Conservation (phyloP, 768 basidiomycete species). For the Hydnomerulius pinastri region DNA sequence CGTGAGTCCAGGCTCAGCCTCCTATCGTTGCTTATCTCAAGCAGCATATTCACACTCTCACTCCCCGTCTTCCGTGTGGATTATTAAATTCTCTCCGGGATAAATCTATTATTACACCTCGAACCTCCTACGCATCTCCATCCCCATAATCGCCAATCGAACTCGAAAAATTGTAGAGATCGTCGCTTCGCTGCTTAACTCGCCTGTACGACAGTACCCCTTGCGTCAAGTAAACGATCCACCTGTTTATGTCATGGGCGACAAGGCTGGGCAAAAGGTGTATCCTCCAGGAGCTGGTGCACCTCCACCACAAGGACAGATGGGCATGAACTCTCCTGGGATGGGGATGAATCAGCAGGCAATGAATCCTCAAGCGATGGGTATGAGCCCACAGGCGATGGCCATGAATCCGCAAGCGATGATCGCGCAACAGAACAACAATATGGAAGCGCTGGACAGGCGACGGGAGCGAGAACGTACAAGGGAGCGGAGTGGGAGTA, state of each 20-base stretch:
- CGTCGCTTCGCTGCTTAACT: constrained; percentile 54
- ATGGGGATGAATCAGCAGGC: constrained; percentile 30
- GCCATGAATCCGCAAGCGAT: constrained; percentile 56
- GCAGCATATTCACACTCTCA: constrained; percentile 10
- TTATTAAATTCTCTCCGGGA: not conserved
- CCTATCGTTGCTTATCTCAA: constrained; percentile 20
- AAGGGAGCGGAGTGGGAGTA: constrained; percentile 46
- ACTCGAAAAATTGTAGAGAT: constrained; percentile 46
- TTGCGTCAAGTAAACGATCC: constrained; percentile 68
- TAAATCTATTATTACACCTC: not conserved
- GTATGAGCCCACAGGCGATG: constrained; percentile 35
- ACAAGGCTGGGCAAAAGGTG: constrained; percentile 71
- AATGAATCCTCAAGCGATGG: constrained; percentile 25
- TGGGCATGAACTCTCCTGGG: constrained; percentile 25
- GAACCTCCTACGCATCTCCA: not conserved
- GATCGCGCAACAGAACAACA: constrained; percentile 71
- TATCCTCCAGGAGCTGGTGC: constrained; percentile 35
- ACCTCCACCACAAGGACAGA: constrained; percentile 32
- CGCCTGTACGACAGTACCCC: constrained; percentile 72
- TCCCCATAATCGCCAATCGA: constrained; percentile 13
- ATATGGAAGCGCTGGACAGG: constrained; percentile 73
- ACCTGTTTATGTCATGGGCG: constrained; percentile 68
- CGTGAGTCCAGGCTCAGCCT: constrained; percentile 47
- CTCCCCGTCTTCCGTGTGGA: constrained; percentile 6
- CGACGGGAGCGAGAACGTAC: constrained; percentile 59